Evolutionary conservation across 345 rosid species (phyloP).

Genomic region (Hypericum androsaemum): DNA sequence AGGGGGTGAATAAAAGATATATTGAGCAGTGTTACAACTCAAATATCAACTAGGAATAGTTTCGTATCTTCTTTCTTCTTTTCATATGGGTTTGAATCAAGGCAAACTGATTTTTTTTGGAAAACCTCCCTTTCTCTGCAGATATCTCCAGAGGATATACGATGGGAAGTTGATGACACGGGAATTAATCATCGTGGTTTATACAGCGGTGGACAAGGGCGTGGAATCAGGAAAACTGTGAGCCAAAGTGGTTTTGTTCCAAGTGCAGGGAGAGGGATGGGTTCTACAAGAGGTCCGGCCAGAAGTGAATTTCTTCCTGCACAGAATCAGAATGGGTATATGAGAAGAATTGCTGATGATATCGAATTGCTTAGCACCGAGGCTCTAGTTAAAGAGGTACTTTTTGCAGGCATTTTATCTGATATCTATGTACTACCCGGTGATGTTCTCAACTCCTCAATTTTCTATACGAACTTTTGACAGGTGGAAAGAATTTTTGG

Average conservation of each 20-base stretch:
- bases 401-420: background rate
- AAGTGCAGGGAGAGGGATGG: slow-evolving; percentile 49
- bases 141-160: slow-evolving; percentile 79
- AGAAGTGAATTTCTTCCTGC: slow-evolving; percentile 38
- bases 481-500: slow-evolving; percentile 84
- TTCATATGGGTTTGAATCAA: too few species aligned
- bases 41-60: too few species aligned
- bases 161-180: slow-evolving; percentile 77
- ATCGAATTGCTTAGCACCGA: slow-evolving; percentile 81
- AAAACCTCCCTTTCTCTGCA: slow-evolving; percentile 19
- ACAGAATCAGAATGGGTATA: slow-evolving; percentile 69
- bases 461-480: slow-evolving; percentile 8
- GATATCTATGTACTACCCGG: background rate
- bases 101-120: background rate
- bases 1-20: too few species aligned
- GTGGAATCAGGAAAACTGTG: slow-evolving; percentile 33
- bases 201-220: slow-evolving; percentile 43
- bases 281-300: slow-evolving; percentile 39
- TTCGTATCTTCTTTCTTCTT: too few species aligned
- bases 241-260: slow-evolving; percentile 32
- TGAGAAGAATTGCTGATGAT: slow-evolving; percentile 43
- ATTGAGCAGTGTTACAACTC: too few species aligned
- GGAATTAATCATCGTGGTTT: slow-evolving; percentile 42
- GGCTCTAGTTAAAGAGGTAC: slow-evolving; percentile 75
- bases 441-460: slow-evolving; percentile 4